These are phyloP conservation scores for Saccharum spontaneum DNA, from an alignment of 176 grass and related monocot species.

Conservation along the genomic window DNA sequence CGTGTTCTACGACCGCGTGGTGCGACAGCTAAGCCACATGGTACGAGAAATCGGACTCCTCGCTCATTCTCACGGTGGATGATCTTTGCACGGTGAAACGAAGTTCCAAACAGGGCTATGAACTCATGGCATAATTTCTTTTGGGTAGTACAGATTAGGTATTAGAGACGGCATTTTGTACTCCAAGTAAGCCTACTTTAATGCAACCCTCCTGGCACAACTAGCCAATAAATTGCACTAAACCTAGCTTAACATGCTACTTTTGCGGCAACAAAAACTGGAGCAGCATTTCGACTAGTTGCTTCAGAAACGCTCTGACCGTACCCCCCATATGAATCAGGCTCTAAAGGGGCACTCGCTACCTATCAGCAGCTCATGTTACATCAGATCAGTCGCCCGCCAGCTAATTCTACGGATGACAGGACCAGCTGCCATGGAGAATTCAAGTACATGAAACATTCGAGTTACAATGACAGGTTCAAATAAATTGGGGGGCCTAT, in stretches of 20 bases:
- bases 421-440: not conserved
- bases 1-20: too few relatives aligned
- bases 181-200: not conserved
- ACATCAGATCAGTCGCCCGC: not conserved
- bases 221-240: not conserved
- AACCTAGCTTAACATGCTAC: not conserved
- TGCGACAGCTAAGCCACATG: too few relatives aligned
- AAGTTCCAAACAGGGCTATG: not conserved
- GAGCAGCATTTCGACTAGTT: not conserved
- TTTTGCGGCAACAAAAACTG: not conserved
- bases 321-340: not conserved
- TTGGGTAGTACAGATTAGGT: not conserved
- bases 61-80: too few relatives aligned
- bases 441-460: not conserved
- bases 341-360: not conserved
- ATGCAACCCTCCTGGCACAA: not conserved
- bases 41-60: too few relatives aligned
- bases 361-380: not conserved
- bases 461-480: not conserved
- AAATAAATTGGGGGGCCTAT: conserved; percentile 24
- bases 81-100: not conserved
- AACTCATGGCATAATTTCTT: not conserved
- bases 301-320: not conserved
- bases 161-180: not conserved
- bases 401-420: not conserved